phyloP scores from a whole-genome alignment of 495 filamentous ascomycete genomes.

The Podospora anserina region DNA sequence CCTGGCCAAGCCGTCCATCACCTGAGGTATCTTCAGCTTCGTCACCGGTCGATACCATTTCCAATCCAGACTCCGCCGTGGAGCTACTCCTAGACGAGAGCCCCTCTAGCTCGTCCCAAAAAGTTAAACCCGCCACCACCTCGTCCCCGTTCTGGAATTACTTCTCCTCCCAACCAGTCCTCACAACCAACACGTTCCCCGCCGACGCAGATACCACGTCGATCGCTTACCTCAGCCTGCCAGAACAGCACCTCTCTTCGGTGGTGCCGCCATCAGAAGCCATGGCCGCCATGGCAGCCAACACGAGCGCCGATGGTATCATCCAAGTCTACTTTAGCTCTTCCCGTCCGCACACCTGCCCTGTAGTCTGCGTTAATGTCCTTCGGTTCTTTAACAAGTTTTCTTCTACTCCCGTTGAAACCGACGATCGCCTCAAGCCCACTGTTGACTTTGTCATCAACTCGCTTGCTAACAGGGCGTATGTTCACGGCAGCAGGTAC shows the following conservation, averaged over 20 bases:
- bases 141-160: constrained; percentile 8
- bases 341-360: constrained; percentile 15
- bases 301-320: constrained; percentile 21
- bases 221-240: constrained; percentile 27
- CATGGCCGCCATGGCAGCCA: constrained; percentile 16
- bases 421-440: neutral
- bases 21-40: neutral
- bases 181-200: constrained; percentile 18
- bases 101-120: neutral
- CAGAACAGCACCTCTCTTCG: neutral
- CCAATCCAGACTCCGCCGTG: constrained; percentile 1
- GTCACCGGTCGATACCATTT: neutral
- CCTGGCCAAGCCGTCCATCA: constrained; percentile 14
- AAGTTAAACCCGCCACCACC: neutral
- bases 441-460: neutral
- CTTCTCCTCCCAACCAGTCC: constrained; percentile 17
- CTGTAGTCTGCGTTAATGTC: constrained; percentile 24
- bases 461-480: constrained; percentile 12
- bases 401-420: neutral
- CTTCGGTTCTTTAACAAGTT: constrained; percentile 26
- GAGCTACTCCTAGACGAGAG: neutral
- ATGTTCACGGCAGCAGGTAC: constrained; percentile 17
- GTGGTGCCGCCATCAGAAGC: neutral
- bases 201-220: constrained; percentile 27
- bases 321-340: constrained; percentile 24